A percentile compares a stretch with the other conserved stretches of the same genome.
phyloP scores from a whole-genome alignment of 805 yeast species.

The Yarrowia divulgata region DNA sequence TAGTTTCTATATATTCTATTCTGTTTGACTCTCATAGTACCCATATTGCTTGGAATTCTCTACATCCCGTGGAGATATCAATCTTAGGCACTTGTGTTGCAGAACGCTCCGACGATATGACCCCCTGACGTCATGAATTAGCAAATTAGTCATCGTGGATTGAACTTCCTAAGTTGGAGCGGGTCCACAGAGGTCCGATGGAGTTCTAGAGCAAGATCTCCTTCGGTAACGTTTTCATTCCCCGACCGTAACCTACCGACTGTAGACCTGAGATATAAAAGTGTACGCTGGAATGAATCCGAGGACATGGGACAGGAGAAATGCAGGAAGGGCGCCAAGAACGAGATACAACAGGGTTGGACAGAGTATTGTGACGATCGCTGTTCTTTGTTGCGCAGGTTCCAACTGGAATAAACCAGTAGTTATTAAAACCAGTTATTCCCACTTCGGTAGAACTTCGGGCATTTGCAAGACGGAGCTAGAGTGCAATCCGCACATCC shows the following conservation, averaged over 20 bases:
- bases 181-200: background rate
- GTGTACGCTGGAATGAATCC: slow-evolving; percentile 12
- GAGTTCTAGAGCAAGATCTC: slow-evolving; percentile 16
- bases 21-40: background rate
- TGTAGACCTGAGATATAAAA: background rate
- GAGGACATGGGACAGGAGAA: background rate
- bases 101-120: background rate
- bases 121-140: slow-evolving; percentile 1
- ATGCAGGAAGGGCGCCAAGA: background rate
- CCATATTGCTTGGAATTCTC: background rate
- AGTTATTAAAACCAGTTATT: slow-evolving; percentile 1
- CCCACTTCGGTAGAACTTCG: slow-evolving; percentile 5
- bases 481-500: background rate
- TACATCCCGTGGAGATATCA: background rate
- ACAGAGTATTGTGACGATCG: background rate
- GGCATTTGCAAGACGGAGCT: background rate
- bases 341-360: background rate
- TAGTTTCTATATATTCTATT: too few species aligned
- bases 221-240: background rate
- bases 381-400: slow-evolving; percentile 1
- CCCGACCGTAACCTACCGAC: background rate
- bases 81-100: background rate
- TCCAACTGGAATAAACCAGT: background rate
- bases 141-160: background rate
- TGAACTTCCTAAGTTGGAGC: background rate